Percentiles rank a stretch among this genome's conserved stretches.
Conservation (phyloP, 352 stramenopile species). For the Phytophthora melonis region DNA sequence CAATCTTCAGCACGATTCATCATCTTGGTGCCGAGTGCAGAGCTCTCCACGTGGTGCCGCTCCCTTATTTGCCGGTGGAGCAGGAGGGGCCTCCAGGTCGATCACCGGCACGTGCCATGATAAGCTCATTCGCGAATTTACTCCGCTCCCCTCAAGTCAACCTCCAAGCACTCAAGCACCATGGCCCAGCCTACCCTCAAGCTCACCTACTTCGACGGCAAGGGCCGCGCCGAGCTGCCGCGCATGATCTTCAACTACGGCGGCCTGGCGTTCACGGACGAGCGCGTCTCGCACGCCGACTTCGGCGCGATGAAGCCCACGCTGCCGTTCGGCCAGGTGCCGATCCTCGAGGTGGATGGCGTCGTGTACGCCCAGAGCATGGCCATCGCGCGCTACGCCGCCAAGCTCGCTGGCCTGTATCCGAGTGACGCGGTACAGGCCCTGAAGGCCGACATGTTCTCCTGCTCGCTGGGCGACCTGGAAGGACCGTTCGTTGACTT, state of each 20-base stretch:
- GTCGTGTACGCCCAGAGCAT: constrained; percentile 47
- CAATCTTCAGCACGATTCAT: not conserved
- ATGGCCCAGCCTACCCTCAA: constrained; percentile 48
- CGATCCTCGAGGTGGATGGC: constrained; percentile 48
- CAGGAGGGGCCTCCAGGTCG: too few relatives aligned
- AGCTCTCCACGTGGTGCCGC: not conserved
- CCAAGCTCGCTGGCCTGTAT: constrained; percentile 48
- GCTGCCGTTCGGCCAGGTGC: constrained; percentile 54
- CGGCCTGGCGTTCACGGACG: constrained; percentile 44
- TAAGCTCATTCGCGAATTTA: constrained; percentile 28
- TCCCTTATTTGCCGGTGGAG: not conserved
- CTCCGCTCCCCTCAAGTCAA: not conserved
- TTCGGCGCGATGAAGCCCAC: constrained; percentile 51
- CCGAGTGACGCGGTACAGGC: constrained; percentile 36
- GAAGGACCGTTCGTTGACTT: constrained; percentile 29
- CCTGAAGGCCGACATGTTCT: constrained; percentile 45
- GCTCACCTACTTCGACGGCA: constrained; percentile 71
- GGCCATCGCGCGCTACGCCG: constrained; percentile 56
- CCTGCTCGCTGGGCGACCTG: constrained; percentile 32
- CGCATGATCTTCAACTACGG: constrained; percentile 47
- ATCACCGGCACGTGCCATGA: too few relatives aligned
- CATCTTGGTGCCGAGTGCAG: not conserved
- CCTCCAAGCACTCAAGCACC: not conserved
- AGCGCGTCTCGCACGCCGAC: constrained; percentile 34
- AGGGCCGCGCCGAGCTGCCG: constrained; percentile 55